Base-by-base conservation (phyloP, 75 land plant species). In the Picea glauca region DNA sequence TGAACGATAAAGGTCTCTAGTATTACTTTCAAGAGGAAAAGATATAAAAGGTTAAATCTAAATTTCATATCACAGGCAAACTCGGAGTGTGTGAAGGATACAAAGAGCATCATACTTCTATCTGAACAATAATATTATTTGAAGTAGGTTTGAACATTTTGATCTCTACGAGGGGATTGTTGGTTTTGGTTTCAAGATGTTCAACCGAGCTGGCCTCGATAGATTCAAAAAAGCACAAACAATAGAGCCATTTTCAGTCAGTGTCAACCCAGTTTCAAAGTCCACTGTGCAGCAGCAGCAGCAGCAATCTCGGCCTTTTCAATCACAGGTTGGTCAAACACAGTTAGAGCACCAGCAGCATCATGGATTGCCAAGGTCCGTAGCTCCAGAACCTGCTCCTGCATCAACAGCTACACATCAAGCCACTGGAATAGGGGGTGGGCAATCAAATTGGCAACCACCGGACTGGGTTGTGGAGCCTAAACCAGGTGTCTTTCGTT, bases 401-500 rank as follows among this genome's bases (percentile, higher is more conserved):
- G 79, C 70, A 32, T 30, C 68, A 30, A 40, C 56, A 40, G 13
- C 60, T n/a, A 20, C 23, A 8, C 40, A 40, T 35, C 81, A 87
- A 32, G 77, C 78, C 62, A 91, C 96, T 43, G 88, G 87, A 78
- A 82, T 90, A 75, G 99, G 99, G 74, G 93, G 90, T 13, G 93
- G 99, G 0, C 93, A 89, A 77, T 96, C 97, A 3, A 92, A 79
- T 58, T 96, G 99, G 99, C 97, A 94, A 80, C 97, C 99, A n/a
- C 99, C 99, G 59, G 99, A 96, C 78, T 96, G 99, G 99, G 90
- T 97, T 35, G 96, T 96, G 74, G 98, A 96, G 84, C 94, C 94
- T 30, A 88, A 90, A 30, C 84, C 90, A 13, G 99, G 99, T n/a
- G 83, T 94, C 58, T 89, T 86, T 83, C 85, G 87, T 67, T 91